Evolutionary conservation across 129 eudicot species (phyloP), one percentile per base, ranked within the genome.

Genomic region (Mikania micrantha): DNA sequence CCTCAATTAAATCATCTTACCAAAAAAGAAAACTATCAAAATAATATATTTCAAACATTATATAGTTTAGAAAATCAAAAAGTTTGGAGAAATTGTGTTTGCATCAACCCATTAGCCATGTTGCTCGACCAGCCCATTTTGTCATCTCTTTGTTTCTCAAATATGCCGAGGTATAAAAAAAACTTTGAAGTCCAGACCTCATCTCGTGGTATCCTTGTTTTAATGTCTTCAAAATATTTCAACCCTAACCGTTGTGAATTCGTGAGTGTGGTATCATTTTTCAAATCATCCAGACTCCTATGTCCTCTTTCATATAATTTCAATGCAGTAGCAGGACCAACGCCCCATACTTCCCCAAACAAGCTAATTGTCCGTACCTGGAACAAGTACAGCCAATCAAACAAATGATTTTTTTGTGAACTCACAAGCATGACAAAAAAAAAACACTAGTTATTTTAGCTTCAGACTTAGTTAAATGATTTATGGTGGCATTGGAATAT

Each of bases 261-360:
- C 48, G 96, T 88, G 74, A 93, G 66, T 53, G 96, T 78, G 60
- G 75, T 80, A 13, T 93, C 95, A 38, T 69, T 76, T 66, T 79
- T 75, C 66, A 89, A 66, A 81, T 93, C 96, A 72, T 93, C 88
- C 13, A 93, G 83, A 67, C 86, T 86, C 60, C 93, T 75, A 75
- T 87, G 78, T 25, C 99, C 96, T 79, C 76, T 93, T 36, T 93
- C 99, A 75, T 84, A 93, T 9, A 93, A 82, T 75, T 93, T 93
- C 74, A 80, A 48, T 12, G 96, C 96, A 41, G 99, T 89, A 42
- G 99, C 90, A 19, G 99, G 96, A 71, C 99, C 99, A 67, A 93
- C 72, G 12, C 99, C 99, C 99, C 99, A 93, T 58, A 93, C 88
- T 81, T 93, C 96, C 77, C 96, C 96, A 78, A 93, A 93, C 62